These are phyloP conservation scores for Microsporum ferrugineum DNA, from an alignment of 2,329 filamentous ascomycete species.

Conservation along the genomic window DNA sequence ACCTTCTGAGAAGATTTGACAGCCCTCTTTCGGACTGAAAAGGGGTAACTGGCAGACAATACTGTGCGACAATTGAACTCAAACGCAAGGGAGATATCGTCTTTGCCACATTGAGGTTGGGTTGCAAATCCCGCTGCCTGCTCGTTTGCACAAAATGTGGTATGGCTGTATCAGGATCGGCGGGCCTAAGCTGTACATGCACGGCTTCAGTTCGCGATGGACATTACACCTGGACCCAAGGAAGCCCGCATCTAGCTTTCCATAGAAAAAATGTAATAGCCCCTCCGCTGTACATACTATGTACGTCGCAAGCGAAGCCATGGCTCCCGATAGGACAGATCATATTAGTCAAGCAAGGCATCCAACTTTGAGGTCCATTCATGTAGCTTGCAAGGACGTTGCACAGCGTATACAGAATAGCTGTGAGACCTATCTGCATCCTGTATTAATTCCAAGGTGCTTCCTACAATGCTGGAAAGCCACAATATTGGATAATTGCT, in stretches of 20 bases:
- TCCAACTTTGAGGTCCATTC: neutral
- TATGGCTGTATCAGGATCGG: conserved; percentile 1
- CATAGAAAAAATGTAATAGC: neutral
- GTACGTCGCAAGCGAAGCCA: neutral
- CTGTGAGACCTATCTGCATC: neutral
- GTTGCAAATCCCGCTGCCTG: neutral
- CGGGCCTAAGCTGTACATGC: conserved; percentile 1
- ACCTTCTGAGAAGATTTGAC: conserved; percentile 1
- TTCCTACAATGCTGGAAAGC: neutral
- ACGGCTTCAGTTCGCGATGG: neutral
- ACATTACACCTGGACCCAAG: neutral
- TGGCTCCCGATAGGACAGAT: neutral
- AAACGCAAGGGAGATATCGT: conserved; percentile 2
- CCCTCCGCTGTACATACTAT: neutral
- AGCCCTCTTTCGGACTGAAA: neutral
- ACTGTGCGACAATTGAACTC: conserved; percentile 1
- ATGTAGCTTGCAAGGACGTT: neutral
- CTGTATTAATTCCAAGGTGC: neutral
- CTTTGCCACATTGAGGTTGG: conserved; percentile 1
- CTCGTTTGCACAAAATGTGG: neutral
- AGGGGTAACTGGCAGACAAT: conserved; percentile 3
- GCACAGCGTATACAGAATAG: neutral
- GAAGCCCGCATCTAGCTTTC: neutral
- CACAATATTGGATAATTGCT: conserved; percentile 3
- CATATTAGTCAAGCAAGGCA: conserved; percentile 1